Evolutionary conservation across 306 rosid genomes (phyloP).

Genomic region (Cucurbita argyrosperma): DNA sequence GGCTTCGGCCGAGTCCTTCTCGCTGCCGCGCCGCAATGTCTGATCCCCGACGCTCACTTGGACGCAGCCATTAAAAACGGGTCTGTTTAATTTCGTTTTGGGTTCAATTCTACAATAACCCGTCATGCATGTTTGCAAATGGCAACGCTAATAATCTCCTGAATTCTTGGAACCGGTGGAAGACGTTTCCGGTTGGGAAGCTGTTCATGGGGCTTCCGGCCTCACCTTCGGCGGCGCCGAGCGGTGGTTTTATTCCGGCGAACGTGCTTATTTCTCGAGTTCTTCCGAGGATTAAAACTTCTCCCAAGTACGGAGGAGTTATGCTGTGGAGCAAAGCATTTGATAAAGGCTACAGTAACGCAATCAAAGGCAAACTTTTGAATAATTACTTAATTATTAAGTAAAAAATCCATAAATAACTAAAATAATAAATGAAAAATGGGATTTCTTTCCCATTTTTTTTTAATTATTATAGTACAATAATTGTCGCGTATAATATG

Average conservation of each 20-base stretch:
- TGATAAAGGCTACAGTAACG: conserved; percentile 27
- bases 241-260: conserved; percentile 35
- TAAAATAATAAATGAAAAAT: too few relatives aligned
- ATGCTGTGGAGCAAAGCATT: conserved; percentile 42
- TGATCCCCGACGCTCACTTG: conserved; percentile 28
- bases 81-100: conserved; percentile 48
- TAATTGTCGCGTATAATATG: too few relatives aligned
- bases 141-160: conserved; percentile 22
- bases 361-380: too few relatives aligned
- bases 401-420: too few relatives aligned
- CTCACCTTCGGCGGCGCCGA: conserved; percentile 20
- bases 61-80: conserved; percentile 28
- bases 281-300: conserved; percentile 33
- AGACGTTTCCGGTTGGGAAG: conserved; percentile 17
- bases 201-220: conserved; percentile 66
- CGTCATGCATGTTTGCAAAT: conserved; percentile 26
- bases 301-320: conserved; percentile 48
- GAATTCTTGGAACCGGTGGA: conserved; percentile 51
- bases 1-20: conserved; percentile 15
- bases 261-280: conserved; percentile 13
- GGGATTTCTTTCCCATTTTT: too few relatives aligned
- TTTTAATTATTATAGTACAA: too few relatives aligned
- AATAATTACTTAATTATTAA: too few relatives aligned
- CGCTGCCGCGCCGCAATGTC: conserved; percentile 53
- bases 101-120: conserved; percentile 71